Base-by-base conservation (phyloP, 2,329 filamentous ascomycete genomes). In the Juglanconis oblonga region DNA sequence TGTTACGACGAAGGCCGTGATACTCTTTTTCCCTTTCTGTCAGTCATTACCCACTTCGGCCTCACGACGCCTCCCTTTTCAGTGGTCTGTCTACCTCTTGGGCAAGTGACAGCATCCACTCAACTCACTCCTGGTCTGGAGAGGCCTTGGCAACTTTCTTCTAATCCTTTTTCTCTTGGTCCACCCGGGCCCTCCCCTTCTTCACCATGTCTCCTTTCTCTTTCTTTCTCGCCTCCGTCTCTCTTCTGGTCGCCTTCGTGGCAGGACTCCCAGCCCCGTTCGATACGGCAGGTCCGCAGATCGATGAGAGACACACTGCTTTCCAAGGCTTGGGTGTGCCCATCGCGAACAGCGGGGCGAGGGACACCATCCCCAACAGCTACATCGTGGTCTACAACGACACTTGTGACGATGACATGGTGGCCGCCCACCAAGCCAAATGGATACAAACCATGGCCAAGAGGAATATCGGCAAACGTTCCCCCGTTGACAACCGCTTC, bases 371-470 rank as follows among this genome's bases (percentile, higher is more conserved):
- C 52, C 73, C 81, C 40, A 80, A 83, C 73, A 76, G 78, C 52
- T 89, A 86, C 72, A 87, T 89, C 63, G 84, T 88, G 57, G 84
- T 88, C 60, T 88, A 87, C 76, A 84, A 87, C 71, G 76, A 76
- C 64, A 80, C 78, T 58, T 79, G 78, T 65, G 75, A 73, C 63
- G 73, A 79, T 29, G 77, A 77, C 14, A 73, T 74, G 42, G 79
- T 87, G 66, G 71, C 74, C 42, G 73, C 77, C 52, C 81, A 85
- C 70, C 74, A 83, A 67, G 71, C 75, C 36, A 75, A 72, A 58
- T 77, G 86, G 67, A 77, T 74, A 59, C 68, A 76, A 47, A 71
- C 79, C 49, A 71, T 88, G 58, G 74, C 80, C 70, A 86, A 82
- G 73, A 82, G 83, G 65, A 86, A 86, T 70, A 66, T 86, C 50